Conservation (phyloP, 768 basidiomycete species). For the Kockovaella imperatae region DNA sequence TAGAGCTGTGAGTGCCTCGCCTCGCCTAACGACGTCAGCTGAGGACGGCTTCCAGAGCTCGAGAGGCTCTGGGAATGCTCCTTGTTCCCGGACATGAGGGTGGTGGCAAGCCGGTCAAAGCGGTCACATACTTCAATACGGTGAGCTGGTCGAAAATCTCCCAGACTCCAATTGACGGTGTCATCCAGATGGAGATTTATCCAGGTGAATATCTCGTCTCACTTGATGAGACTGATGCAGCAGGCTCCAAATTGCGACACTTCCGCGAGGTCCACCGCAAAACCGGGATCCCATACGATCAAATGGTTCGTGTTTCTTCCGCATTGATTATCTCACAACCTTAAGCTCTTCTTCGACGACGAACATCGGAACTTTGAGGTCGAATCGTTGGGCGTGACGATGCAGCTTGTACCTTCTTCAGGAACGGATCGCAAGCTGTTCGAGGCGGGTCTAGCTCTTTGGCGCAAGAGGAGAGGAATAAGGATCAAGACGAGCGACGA, state of each 20-base stretch:
- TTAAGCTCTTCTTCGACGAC: conserved; percentile 61
- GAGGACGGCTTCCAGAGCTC: conserved; percentile 52
- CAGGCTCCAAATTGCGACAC: conserved; percentile 72
- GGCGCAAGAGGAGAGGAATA: conserved; percentile 52
- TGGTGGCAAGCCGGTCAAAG: conserved; percentile 28
- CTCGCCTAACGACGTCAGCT: neutral
- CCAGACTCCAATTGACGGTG: neutral
- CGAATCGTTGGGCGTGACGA: conserved; percentile 60
- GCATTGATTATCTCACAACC: neutral
- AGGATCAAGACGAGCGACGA: too few species aligned
- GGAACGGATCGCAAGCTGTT: conserved; percentile 60
- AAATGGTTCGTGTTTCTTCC: conserved; percentile 55
- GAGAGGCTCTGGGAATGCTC: conserved; percentile 57
- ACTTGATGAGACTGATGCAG: conserved; percentile 1
- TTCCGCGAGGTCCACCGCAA: conserved; percentile 65
- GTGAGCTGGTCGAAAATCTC: conserved; percentile 13
- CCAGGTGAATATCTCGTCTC: conserved; percentile 45
- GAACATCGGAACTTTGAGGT: conserved; percentile 60
- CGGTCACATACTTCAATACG: conserved; percentile 46
- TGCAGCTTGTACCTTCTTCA: conserved; percentile 56
- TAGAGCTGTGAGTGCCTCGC: conserved; percentile 55
- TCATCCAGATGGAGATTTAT: conserved; percentile 44
- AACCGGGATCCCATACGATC: conserved; percentile 67
- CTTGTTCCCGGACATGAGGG: conserved; percentile 36
- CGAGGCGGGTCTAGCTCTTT: conserved; percentile 62